Conservation (phyloP, 331 rosid species). For the Pyracantha coccinea region DNA sequence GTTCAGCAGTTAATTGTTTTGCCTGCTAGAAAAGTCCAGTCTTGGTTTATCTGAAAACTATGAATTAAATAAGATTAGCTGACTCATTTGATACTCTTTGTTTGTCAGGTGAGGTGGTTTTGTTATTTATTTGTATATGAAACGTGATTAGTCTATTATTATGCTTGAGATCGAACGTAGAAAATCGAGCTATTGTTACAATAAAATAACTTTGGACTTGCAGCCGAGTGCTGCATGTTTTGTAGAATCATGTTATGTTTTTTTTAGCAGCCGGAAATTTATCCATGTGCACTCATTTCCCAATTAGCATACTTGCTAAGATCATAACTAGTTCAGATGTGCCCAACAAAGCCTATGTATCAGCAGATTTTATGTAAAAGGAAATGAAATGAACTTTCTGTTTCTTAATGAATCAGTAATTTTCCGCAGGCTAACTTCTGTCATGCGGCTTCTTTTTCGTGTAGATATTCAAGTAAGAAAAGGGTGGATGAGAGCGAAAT, state of each 20-base stretch:
- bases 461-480: slow-evolving; percentile 23
- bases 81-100: neutral
- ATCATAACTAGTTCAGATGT: neutral
- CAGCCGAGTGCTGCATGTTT: neutral
- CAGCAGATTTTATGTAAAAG: neutral
- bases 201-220: neutral
- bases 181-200: neutral
- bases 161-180: neutral
- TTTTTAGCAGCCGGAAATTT: neutral
- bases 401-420: neutral
- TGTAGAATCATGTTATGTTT: neutral
- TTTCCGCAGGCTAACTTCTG: neutral
- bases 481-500: slow-evolving; percentile 49
- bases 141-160: neutral
- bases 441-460: slow-evolving; percentile 8
- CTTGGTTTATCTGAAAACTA: neutral
- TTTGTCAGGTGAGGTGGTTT: neutral
- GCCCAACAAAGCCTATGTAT: neutral
- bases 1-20: neutral
- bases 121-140: neutral
- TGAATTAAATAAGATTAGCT: neutral
- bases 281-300: neutral
- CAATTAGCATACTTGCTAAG: neutral
- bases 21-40: neutral
- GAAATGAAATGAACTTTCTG: neutral